phyloP scores from a whole-genome alignment of 805 yeast genomes.

The Saturnispora mendoncae region DNA sequence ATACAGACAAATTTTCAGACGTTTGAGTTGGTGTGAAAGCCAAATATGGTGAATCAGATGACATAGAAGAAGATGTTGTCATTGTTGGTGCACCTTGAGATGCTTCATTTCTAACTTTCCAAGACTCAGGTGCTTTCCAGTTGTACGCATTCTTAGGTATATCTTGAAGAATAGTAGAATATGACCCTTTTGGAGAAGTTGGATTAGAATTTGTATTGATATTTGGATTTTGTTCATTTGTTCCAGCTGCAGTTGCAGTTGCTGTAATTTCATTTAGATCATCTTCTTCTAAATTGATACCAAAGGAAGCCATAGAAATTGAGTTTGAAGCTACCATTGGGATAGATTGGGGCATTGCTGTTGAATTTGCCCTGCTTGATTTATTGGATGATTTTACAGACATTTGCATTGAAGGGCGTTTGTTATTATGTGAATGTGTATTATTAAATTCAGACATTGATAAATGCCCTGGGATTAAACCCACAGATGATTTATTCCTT shows the following conservation, averaged over 20 bases:
- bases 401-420: constrained; percentile 5
- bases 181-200: constrained; percentile 14
- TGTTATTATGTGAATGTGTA: not conserved
- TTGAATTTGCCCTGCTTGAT: not conserved
- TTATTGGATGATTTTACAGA: constrained; percentile 1
- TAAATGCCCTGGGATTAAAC: not conserved
- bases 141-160: constrained; percentile 11
- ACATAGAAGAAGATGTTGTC: constrained; percentile 4
- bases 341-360: constrained; percentile 7
- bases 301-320: constrained; percentile 14
- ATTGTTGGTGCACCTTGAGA: constrained; percentile 9
- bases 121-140: constrained; percentile 54
- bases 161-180: constrained; percentile 17
- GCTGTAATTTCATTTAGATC: constrained; percentile 9
- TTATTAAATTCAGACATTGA: constrained; percentile 4
- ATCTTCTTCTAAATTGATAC: constrained; percentile 22
- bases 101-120: constrained; percentile 42
- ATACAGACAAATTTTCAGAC: not conserved
- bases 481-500: constrained; percentile 3
- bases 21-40: constrained; percentile 15
- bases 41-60: constrained; percentile 7
- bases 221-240: not conserved
- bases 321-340: constrained; percentile 14
- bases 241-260: not conserved
- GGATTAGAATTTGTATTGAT: constrained; percentile 16